Conservation (phyloP, 495 filamentous ascomycete species). For the Hypoxylon trugodes region DNA sequence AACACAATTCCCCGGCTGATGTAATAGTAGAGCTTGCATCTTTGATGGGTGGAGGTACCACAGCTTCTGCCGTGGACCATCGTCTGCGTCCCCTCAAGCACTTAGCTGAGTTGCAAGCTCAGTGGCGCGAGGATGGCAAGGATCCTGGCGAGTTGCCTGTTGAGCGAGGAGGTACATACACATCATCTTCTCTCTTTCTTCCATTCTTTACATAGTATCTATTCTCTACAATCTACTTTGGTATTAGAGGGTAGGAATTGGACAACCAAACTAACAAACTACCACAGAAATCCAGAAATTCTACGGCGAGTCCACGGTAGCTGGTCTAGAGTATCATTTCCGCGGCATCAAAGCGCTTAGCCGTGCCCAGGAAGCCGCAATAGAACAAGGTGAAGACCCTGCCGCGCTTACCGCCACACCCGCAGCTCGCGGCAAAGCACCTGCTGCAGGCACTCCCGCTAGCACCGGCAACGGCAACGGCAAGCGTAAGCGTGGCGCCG, state of each 20-base stretch:
- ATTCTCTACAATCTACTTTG: neutral
- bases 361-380: slow-evolving; percentile 47
- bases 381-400: slow-evolving; percentile 41
- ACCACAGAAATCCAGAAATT: slow-evolving; percentile 52
- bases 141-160: slow-evolving; percentile 34
- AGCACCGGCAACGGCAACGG: slow-evolving; percentile 5
- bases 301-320: slow-evolving; percentile 53
- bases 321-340: slow-evolving; percentile 58
- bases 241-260: neutral
- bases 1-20: slow-evolving; percentile 22
- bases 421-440: neutral
- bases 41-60: slow-evolving; percentile 33
- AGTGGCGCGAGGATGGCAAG: neutral
- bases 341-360: slow-evolving; percentile 53
- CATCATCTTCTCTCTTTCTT: neutral
- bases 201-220: neutral
- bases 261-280: neutral
- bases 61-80: slow-evolving; percentile 53
- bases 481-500: slow-evolving; percentile 5
- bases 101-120: slow-evolving; percentile 39
- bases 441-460: neutral
- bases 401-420: slow-evolving; percentile 17
- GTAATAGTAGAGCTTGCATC: slow-evolving; percentile 30
- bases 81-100: slow-evolving; percentile 53
- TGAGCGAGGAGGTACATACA: slow-evolving; percentile 31